Evolutionary conservation across 1,284 basidiomycete species (phyloP), one percentile per base, ranked within the genome.

Genomic region (Meira miltonrushii): DNA sequence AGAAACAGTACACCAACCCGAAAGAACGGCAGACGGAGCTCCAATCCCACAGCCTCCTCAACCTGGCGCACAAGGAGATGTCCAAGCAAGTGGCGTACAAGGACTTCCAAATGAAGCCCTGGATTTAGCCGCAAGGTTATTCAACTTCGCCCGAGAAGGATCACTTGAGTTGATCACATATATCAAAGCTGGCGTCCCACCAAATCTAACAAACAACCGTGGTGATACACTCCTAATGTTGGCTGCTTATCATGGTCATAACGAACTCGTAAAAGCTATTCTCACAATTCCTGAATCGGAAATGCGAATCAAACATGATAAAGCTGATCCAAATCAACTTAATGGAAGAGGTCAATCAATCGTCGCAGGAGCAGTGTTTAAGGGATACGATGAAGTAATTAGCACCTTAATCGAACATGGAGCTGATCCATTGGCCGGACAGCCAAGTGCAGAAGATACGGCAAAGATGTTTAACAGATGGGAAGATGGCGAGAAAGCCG

Each of bases 281-380:
- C 58, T 69, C 17, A 37, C 56, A 9, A 43, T 58, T 21, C 21
- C 57, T 13, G 13, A 17, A 41, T n/a, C 17, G 23, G 39, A 39
- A 17, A 41, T 41, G 38, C 37, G 50, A 17, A 17, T 40, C 23
- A n/a, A 37, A 12, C 58, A 19, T 38, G 38, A 9, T 8, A 13
- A n/a, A 19, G 19, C 49, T 21, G 60, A 74, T 55, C 64, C 69
- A 2, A 74, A 74, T 39, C 82, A 85, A 19, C 72, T 86, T 39
- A 92, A 92, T 75, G 88, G 88, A 63, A 82, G 84, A 3, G 85
- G 85, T 0, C 90, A 92, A 72, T 86, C 86, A n/a, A 86, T 88
- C 33, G 78, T 92, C 8, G 87, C 89, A 1, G 90, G 89, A 2
- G 89, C 88, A 0, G 85, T 91, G 1, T 92, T 90, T 81, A 92